Conservation (phyloP, 306 rosid genomes). For the Quercus robur region DNA sequence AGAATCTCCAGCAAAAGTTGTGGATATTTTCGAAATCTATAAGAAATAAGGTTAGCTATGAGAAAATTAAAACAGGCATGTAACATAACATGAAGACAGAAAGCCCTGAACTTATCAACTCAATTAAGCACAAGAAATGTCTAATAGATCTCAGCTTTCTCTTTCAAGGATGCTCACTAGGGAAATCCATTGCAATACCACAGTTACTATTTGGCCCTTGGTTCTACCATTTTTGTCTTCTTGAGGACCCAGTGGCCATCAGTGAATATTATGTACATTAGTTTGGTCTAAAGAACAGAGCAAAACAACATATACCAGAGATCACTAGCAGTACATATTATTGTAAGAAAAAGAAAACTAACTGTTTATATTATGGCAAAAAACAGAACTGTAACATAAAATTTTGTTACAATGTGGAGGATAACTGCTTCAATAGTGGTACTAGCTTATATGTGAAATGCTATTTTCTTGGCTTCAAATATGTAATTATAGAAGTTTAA, state of each 20-base stretch:
- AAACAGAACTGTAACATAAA: too few relatives aligned
- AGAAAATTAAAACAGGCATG: background rate
- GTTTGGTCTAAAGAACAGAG: background rate
- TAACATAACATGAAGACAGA: background rate
- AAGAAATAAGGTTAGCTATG: background rate
- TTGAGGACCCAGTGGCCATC: background rate
- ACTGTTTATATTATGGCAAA: too few relatives aligned
- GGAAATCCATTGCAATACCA: background rate
- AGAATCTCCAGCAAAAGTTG: background rate
- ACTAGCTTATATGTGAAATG: too few relatives aligned
- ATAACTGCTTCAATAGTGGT: too few relatives aligned
- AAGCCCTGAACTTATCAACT: background rate
- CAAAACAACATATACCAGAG: background rate
- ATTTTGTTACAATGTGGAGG: too few relatives aligned
- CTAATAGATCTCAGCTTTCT: background rate
- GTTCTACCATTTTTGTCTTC: background rate
- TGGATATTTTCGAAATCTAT: background rate
- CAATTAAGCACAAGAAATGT: background rate
- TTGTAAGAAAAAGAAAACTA: too few relatives aligned
- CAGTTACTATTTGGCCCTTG: background rate
- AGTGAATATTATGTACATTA: background rate
- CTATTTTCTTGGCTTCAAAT: background rate
- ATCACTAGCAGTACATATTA: background rate
- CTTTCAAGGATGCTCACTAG: background rate
- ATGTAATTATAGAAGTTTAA: background rate